Evolutionary conservation across 768 basidiomycete genomes (phyloP), one percentile per base, ranked within the genome.

Genomic region (Leucocoprinus birnbaumii): DNA sequence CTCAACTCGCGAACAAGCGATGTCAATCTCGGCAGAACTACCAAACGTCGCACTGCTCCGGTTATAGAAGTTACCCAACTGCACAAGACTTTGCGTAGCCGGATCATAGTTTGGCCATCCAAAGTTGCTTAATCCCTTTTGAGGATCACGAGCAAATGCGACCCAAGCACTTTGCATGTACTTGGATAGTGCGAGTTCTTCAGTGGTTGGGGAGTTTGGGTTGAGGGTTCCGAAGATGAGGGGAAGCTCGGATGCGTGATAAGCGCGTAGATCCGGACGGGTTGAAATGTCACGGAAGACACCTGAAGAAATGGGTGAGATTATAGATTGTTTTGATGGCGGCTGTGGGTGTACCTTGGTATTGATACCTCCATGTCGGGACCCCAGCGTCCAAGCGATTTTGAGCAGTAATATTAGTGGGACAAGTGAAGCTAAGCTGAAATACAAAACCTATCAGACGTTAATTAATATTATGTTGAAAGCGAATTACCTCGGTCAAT

Each of bases 141-240:
- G 31, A 1, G 74, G 72, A 58, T 75, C 64, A n/a, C 70, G 66
- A n/a, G 74, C 74, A 51, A 77, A 77, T 6, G 70, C 63, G 1
- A 75, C 73, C 74, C 76, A 77, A 0, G 72, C 73, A 5, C 61
- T 57, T 57, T 75, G 74, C 1, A 74, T 51, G 49, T 68, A 71
- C 47, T 56, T 63, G 2, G 73, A 68, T 27, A 76, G 61, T 19
- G 63, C 59, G n/a, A 68, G 62, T 50, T 67, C 67, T 8, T 25
- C 58, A 8, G 59, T 48, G 7, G 63, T 66, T 62, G 40, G 60
- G 55, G 34, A 63, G 48, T 63, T 69, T 35, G 53, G 48, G 52
- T 65, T 65, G 58, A 65, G 70, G 2, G 70, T 68, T 9, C 72
- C 72, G 40, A 74, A 77, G 38, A 73, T 66, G 24, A 72, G 53